Conservation (phyloP, 257 asterid species). For the Henckelia pumila region DNA sequence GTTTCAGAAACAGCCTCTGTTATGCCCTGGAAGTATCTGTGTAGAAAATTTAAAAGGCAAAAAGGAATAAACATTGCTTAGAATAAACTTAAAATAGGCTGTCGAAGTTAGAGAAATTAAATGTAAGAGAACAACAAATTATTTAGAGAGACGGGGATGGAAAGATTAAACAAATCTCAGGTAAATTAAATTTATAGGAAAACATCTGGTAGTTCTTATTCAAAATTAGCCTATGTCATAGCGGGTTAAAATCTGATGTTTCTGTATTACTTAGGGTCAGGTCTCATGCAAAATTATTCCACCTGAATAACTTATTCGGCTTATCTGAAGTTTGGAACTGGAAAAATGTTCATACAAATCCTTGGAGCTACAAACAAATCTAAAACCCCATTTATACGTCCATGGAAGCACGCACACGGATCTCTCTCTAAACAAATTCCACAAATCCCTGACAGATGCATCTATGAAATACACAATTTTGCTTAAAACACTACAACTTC, state of each 20-base stretch:
- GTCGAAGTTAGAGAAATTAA: background rate
- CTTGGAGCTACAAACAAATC: background rate
- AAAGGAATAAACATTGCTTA: slow-evolving; percentile 10
- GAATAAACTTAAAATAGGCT: background rate
- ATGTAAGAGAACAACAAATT: background rate
- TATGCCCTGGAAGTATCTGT: slow-evolving; percentile 85
- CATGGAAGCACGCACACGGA: background rate
- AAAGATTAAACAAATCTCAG: background rate
- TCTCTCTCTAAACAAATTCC: background rate
- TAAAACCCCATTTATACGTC: background rate
- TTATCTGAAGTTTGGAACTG: background rate
- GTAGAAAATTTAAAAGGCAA: slow-evolving; percentile 15
- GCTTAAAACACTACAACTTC: background rate
- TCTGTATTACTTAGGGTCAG: background rate
- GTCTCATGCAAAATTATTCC: background rate
- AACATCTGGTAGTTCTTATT: background rate
- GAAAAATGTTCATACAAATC: too few species aligned
- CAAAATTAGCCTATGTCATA: background rate
- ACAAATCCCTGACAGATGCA: background rate
- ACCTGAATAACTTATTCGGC: background rate
- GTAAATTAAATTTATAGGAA: background rate
- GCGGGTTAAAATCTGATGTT: background rate
- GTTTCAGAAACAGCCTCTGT: slow-evolving; percentile 79
- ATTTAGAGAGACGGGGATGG: background rate
- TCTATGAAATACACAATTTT: background rate